Evolutionary conservation across 345 rosid genomes (phyloP), one percentile per base, ranked within the genome.

Genomic region (Citrus cavaleriei): DNA sequence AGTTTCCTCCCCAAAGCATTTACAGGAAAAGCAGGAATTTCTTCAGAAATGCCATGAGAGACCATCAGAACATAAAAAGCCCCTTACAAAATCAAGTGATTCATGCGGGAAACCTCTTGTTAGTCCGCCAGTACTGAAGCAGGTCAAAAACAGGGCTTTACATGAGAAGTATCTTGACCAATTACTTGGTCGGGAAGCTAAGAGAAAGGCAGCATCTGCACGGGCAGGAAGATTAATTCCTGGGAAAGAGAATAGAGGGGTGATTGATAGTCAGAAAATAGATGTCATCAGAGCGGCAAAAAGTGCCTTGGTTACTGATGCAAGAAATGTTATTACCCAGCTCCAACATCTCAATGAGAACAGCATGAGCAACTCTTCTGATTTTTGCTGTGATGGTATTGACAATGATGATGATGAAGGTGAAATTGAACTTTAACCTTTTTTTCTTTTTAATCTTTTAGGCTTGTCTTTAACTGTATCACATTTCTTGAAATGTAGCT

Each of bases 131-230:
- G 94, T 90, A 7, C 68, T 91, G 80, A 93, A 93, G 74, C 93
- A 55, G 80, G 88, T 91, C 0, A 88, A 91, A 76, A 91, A 90
- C 86, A 88, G 73, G 73, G 91, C 88, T 21, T 86, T 93, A 82
- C 97, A 93, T 84, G 97, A 95, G 84, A 91, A 86, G 83, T 91
- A 92, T 76, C 91, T 91, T 10, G 95, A 93, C 78, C 92, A 85
- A 66, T 85, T 92, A 55, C 95, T 90, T 79, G 54, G 49, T 69
- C 88, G 98, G 85, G 98, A 95, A 73, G 97, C 94, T 58, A 92
- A 88, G 85, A 85, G 98, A 86, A 90, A 84, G 79, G 83, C 89
- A 5, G 89, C 80, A 57, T 75, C 77, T 64, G 78, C 49, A 59
- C 76, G 82, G 37, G 75, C 58, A 16, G 80, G 68, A 71, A 78